Conservation (phyloP, 768 basidiomycete genomes). For the Lactarius psammicola region DNA sequence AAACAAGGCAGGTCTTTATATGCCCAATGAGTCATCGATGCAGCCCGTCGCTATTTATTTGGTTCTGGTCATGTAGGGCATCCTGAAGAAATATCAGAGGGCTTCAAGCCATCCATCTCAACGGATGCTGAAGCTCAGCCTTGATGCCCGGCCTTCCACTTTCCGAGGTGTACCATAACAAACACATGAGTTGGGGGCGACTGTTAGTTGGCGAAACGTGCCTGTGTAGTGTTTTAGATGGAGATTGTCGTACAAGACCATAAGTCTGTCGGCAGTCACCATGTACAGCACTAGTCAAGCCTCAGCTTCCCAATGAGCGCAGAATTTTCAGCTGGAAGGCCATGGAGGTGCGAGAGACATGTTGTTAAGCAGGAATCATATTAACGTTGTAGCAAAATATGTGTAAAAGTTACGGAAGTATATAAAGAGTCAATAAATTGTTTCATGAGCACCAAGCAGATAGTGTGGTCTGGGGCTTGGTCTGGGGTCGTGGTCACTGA, state of each 20-base stretch:
- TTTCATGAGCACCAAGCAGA: background rate
- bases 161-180: background rate
- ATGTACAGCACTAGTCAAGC: background rate
- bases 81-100: too few species aligned
- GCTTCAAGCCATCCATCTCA: background rate
- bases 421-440: slow-evolving; percentile 13
- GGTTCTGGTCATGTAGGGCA: slow-evolving; percentile 1
- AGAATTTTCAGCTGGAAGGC: background rate
- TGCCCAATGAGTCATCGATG: background rate
- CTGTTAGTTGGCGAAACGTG: background rate
- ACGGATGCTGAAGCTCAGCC: background rate
- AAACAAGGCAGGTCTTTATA: slow-evolving; percentile 23
- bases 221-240: slow-evolving; percentile 2
- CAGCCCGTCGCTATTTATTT: background rate
- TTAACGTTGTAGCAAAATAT: slow-evolving; percentile 13
- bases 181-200: too few species aligned
- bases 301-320: background rate
- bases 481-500: too few species aligned
- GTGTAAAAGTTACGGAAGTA: slow-evolving; percentile 18
- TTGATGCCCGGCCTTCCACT: background rate
- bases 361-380: slow-evolving; percentile 4
- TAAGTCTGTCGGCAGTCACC: too few species aligned
- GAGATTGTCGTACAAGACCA: background rate
- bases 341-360: slow-evolving; percentile 13
- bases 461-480: too few species aligned